Percentiles rank a stretch among this genome's conserved stretches.
phyloP scores from a whole-genome alignment of 1,284 basidiomycete genomes.

The Quambalaria eucalypti region DNA sequence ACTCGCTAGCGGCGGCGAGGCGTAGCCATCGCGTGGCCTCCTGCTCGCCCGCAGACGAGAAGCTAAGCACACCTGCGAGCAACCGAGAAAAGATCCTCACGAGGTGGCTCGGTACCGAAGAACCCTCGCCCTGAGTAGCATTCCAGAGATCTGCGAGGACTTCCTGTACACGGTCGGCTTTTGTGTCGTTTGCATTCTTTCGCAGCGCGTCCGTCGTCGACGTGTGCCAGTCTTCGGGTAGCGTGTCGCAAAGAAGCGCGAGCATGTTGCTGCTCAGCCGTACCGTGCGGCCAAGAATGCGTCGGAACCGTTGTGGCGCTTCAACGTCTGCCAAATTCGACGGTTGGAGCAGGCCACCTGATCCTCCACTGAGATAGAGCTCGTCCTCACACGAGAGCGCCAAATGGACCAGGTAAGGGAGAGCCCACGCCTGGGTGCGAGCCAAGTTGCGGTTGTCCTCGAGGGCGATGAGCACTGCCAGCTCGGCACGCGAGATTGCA shows the following conservation, averaged over 20 bases:
- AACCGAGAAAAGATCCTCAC: slow-evolving; percentile 34
- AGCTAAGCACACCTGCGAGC: slow-evolving; percentile 29
- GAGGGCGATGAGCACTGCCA: slow-evolving; percentile 58
- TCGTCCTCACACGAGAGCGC: slow-evolving; percentile 48
- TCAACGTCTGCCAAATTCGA: slow-evolving; percentile 11
- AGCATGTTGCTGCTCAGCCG: slow-evolving; percentile 24
- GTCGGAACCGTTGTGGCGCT: too few relatives aligned
- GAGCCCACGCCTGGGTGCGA: slow-evolving; percentile 57
- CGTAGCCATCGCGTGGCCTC: slow-evolving; percentile 37
- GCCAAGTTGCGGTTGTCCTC: slow-evolving; percentile 59
- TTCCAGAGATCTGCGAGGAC: too few relatives aligned
- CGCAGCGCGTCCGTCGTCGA: background rate
- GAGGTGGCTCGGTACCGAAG: slow-evolving; percentile 4
- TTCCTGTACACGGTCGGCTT: too few relatives aligned
- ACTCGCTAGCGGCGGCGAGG: slow-evolving; percentile 16
- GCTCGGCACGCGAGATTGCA: slow-evolving; percentile 59
- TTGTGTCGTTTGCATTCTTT: background rate
- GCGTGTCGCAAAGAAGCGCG: background rate
- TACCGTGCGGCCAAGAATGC: slow-evolving; percentile 10
- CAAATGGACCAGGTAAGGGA: slow-evolving; percentile 44
- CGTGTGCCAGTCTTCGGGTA: slow-evolving; percentile 6
- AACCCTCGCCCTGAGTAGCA: too few relatives aligned
- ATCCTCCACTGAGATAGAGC: slow-evolving; percentile 28
- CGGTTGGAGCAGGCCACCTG: slow-evolving; percentile 48
- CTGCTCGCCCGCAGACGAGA: slow-evolving; percentile 23